Conservation (phyloP, 208 protist genomes). For the Blastocrithidia nonstop region DNA sequence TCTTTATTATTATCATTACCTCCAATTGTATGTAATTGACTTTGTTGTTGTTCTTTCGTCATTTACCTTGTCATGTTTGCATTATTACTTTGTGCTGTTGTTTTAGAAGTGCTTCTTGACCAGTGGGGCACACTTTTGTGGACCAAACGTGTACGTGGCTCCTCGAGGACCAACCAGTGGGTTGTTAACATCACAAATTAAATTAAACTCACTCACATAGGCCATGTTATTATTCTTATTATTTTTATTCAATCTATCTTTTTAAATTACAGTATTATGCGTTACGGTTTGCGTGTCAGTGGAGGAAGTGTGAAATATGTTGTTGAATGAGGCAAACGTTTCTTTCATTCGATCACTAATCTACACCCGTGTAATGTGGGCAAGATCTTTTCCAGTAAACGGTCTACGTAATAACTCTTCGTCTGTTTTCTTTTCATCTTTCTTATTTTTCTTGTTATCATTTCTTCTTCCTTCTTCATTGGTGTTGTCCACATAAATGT, state of each 20-base stretch:
- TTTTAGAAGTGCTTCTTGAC: neutral
- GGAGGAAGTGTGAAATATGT: no score
- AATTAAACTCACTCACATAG: slow-evolving; percentile 13
- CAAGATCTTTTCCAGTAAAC: slow-evolving; percentile 36
- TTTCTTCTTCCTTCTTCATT: neutral
- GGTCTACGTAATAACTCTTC: slow-evolving; percentile 14
- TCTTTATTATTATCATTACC: neutral
- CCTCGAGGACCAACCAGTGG: slow-evolving; percentile 43
- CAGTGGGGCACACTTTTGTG: slow-evolving; percentile 52
- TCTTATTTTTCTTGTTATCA: no score
- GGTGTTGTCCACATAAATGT: slow-evolving; percentile 12
- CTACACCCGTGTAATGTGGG: slow-evolving; percentile 15
- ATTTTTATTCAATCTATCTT: no score
- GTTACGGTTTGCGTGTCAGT: no score
- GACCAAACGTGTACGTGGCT: slow-evolving; percentile 53
- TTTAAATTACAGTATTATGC: no score
- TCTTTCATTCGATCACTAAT: slow-evolving; percentile 8
- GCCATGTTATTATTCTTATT: no score
- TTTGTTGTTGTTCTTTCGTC: neutral
- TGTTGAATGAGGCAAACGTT: no score
- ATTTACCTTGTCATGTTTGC: neutral
- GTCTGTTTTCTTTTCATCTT: neutral
- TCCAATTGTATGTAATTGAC: no score
- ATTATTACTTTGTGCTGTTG: neutral
- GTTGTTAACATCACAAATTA: slow-evolving; percentile 71